Base-by-base conservation (phyloP, 495 filamentous ascomycete species). In the Collariella sp. region DNA sequence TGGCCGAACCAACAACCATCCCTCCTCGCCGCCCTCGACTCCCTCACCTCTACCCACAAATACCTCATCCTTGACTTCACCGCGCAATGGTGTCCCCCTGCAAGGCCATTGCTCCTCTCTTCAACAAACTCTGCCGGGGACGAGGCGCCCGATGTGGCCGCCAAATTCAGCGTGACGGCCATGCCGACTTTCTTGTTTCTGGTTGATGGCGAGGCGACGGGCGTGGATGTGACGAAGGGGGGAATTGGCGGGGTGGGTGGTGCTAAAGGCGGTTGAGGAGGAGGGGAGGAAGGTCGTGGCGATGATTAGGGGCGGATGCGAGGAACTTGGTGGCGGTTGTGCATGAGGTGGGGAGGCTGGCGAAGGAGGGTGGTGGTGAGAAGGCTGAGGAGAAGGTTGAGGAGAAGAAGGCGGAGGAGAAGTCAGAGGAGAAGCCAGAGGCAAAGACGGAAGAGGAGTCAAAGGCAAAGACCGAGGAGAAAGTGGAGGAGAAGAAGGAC, bases 171-270 rank as follows among this genome's bases (percentile, higher is more conserved):
- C 40, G 64, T 84, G 26, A 61, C 63, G 51, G 83, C 82, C 29
- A 83, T 88, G 78, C 90, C 90, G 0, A 89, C 87, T 38, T 94
- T 96, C 73, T 71, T 95, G 50, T 80, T 94, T 61, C 87, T 96
- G 73, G 83, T 88, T 66, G 80, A 84, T 51, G 81, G 84, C 54
- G 70, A 78, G 48, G 76, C 82, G 53, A 76, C 79, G 47, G 76
- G 88, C 33, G 74, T 75, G 47, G 84, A 84, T 55, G 87, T 84
- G 41, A 72, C 85, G 63, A 42, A 26, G 43, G 33, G 22, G 20
- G 23, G 22, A 42, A 41, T 38, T 19, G 10, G 50, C 16, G 47
- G n/a, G 7, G 54, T 43, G 42, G 19, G 50, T 31, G 12, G 54
- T 60, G 26, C 26, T 31, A n/a, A n/a, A n/a, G 26, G 4, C 9